Evolutionary conservation across 208 protist species (phyloP).

Genomic region (Crithidia fasciculata): DNA sequence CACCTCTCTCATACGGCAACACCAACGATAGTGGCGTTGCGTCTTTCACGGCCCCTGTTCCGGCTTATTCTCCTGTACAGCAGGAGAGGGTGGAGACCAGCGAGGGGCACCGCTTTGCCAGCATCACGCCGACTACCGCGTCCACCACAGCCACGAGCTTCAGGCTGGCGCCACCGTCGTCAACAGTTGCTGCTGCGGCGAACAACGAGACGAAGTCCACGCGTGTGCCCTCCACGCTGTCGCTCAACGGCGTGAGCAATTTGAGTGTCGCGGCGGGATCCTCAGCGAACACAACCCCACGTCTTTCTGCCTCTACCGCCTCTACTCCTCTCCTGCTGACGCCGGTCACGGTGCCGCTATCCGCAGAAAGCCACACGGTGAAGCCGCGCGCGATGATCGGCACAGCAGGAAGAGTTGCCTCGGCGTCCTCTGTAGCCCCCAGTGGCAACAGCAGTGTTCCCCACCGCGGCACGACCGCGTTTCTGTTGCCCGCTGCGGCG

Average conservation of each 20-base stretch:
- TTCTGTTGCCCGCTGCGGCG: not conserved
- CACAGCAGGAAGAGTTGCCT: too few species aligned
- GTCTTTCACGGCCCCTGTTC: not conserved
- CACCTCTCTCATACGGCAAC: not conserved
- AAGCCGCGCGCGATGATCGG: not conserved
- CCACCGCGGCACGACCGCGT: not conserved
- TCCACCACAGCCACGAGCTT: not conserved
- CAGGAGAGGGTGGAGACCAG: not conserved
- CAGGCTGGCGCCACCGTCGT: not conserved
- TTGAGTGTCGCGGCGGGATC: not conserved
- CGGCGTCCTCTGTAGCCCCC: too few species aligned
- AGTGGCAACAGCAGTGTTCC: too few species aligned
- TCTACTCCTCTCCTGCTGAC: constrained; percentile 3
- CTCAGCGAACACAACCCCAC: not conserved
- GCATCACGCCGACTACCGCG: not conserved
- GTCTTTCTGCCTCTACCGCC: not conserved
- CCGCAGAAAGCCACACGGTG: constrained; percentile 4
- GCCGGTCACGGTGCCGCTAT: constrained; percentile 6
- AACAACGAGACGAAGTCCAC: not conserved
- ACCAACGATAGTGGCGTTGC: not conserved
- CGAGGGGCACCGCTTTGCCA: not conserved
- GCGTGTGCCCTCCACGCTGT: not conserved
- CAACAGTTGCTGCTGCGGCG: not conserved
- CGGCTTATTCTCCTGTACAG: constrained; percentile 1
- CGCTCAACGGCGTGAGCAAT: not conserved